Conservation (phyloP, 169 alveolate species). For the Eimeria praecox region DNA sequence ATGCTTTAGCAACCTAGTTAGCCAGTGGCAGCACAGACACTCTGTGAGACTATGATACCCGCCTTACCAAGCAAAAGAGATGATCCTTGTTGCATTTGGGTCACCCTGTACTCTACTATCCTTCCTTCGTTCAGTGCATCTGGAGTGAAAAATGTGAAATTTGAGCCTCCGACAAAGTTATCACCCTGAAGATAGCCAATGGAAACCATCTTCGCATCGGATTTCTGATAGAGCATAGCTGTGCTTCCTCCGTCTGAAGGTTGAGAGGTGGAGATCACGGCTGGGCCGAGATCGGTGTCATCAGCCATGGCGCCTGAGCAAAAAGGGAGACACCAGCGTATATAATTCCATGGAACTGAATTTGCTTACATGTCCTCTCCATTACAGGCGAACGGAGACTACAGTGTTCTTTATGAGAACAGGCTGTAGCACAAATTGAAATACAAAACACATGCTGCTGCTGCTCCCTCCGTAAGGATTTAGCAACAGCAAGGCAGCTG, state of each 20-base stretch:
- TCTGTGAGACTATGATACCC: too few species aligned
- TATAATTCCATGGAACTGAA: neutral
- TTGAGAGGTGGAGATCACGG: conserved; percentile 37
- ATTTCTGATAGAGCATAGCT: conserved; percentile 11
- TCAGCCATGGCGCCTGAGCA: conserved; percentile 45
- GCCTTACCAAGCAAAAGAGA: conserved; percentile 43
- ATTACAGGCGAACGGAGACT: neutral
- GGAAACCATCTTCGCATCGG: conserved; percentile 6
- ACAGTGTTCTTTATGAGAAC: neutral
- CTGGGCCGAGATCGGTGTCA: conserved; percentile 40
- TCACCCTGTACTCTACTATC: conserved; percentile 16
- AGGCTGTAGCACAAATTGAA: neutral
- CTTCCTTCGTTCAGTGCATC: neutral
- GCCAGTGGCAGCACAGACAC: neutral
- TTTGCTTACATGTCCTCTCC: neutral
- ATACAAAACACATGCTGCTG: neutral
- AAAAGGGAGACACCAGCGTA: neutral
- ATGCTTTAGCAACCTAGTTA: neutral
- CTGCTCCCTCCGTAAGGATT: neutral
- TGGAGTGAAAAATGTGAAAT: neutral
- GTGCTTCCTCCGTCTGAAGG: neutral
- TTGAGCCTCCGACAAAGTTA: neutral
- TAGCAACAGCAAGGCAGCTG: neutral
- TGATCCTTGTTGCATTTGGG: conserved; percentile 11
- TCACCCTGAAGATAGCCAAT: conserved; percentile 24